These are phyloP conservation scores for Vaccinium myrtillus DNA, from an alignment of 148 eudicot genomes.

Conservation along the genomic window DNA sequence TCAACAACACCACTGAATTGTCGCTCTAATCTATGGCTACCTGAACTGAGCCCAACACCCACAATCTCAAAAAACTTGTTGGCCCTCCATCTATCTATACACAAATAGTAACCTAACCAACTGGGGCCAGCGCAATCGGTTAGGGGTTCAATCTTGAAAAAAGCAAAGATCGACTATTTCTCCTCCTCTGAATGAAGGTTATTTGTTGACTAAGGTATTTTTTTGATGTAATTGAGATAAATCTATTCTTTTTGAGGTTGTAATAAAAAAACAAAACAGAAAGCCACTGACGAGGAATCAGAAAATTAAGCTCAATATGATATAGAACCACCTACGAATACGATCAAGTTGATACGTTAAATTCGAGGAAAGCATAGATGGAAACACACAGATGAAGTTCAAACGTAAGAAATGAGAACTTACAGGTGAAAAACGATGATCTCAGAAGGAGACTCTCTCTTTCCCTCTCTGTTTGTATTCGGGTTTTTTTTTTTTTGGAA, in stretches of 20 bases:
- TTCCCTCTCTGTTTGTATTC: neutral
- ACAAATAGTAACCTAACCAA: neutral
- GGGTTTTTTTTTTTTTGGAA: neutral
- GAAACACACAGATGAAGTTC: neutral
- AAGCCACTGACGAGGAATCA: neutral
- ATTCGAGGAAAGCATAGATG: neutral
- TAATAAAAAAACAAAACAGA: neutral
- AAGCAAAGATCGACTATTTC: too few relatives aligned
- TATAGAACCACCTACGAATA: neutral
- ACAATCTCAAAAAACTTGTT: neutral
- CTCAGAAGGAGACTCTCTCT: neutral
- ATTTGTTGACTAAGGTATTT: too few relatives aligned
- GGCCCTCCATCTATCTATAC: neutral
- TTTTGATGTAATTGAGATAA: too few relatives aligned
- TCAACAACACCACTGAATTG: slow-evolving; percentile 12
- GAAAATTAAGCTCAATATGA: neutral
- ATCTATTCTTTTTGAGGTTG: too few relatives aligned
- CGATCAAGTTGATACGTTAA: neutral
- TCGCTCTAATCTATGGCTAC: slow-evolving; percentile 21
- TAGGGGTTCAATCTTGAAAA: too few relatives aligned
- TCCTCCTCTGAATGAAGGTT: too few relatives aligned
- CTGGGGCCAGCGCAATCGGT: too few relatives aligned
- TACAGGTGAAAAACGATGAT: neutral
- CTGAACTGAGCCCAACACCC: slow-evolving; percentile 1
- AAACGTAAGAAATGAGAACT: neutral